Conservation (phyloP, 306 rosid genomes). For the Quercus robur region DNA sequence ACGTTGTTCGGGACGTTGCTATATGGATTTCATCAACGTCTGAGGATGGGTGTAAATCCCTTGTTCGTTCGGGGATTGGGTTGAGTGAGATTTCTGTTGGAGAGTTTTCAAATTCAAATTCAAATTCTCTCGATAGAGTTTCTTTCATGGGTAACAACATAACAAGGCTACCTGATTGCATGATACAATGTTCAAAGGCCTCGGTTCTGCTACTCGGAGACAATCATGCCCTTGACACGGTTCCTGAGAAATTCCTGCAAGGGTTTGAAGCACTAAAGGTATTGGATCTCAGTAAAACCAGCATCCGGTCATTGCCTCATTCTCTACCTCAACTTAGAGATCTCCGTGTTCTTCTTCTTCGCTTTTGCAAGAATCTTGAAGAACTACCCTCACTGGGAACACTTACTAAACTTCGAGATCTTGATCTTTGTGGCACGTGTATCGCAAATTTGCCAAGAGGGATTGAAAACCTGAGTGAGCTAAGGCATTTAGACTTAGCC, state of each 20-base stretch:
- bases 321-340: conserved; percentile 7
- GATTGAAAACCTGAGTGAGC: conserved; percentile 5
- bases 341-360: conserved; percentile 1
- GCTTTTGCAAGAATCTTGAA: neutral
- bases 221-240: neutral
- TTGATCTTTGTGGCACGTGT: neutral
- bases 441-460: conserved; percentile 8
- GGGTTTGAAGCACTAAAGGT: conserved; percentile 12
- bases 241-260: conserved; percentile 10
- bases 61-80: too few relatives aligned
- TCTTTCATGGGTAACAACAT: too few relatives aligned
- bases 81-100: too few relatives aligned
- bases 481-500: conserved; percentile 5
- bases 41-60: too few relatives aligned
- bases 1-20: too few relatives aligned
- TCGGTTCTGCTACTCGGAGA: neutral
- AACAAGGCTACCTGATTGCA: too few relatives aligned
- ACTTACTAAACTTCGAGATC: conserved; percentile 11
- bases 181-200: conserved; percentile 5
- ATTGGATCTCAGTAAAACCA: neutral
- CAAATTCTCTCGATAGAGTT: too few relatives aligned
- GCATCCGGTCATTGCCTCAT: neutral
- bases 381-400: conserved; percentile 2
- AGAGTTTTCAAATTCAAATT: too few relatives aligned
- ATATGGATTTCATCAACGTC: too few relatives aligned